A percentile compares a stretch with the other conserved stretches of the same genome.
Evolutionary conservation across 345 rosid species (phyloP).

Genomic region (Brassica juncea): DNA sequence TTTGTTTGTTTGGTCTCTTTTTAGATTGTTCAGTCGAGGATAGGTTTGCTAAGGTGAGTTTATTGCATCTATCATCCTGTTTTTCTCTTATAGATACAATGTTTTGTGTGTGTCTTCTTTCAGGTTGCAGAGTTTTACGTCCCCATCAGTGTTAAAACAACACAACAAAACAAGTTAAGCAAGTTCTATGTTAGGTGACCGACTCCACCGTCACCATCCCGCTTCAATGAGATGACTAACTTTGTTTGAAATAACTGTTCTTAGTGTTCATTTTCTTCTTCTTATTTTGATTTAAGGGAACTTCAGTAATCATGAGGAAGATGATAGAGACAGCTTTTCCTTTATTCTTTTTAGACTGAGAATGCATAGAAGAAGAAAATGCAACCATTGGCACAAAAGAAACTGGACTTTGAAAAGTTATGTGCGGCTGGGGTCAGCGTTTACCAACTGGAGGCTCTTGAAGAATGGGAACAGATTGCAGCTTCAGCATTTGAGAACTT

Average conservation of each 20-base stretch:
- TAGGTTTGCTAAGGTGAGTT: background rate
- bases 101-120: background rate
- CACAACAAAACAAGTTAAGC: too few species aligned
- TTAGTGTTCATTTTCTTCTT: too few species aligned
- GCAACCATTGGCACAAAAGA: slow-evolving; percentile 29
- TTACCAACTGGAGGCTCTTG: slow-evolving; percentile 83
- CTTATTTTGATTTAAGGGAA: too few species aligned
- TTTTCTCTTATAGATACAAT: background rate
- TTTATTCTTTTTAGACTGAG: too few species aligned
- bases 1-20: background rate
- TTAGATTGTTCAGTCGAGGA: background rate
- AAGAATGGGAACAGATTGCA: slow-evolving; percentile 83
- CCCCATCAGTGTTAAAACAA: too few species aligned
- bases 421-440: slow-evolving; percentile 85
- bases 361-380: too few species aligned
- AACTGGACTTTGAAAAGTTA: slow-evolving; percentile 84
- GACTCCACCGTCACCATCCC: too few species aligned
- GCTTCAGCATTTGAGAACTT: slow-evolving; percentile 72
- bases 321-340: too few species aligned
- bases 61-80: background rate
- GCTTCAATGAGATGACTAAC: too few species aligned
- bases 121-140: background rate
- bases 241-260: too few species aligned
- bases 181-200: too few species aligned
- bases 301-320: too few species aligned